A percentile compares a stretch with the other conserved stretches of the same genome.
Evolutionary conservation across 176 grass and related monocot species (phyloP).

Genomic region (Guadua angustifolia): DNA sequence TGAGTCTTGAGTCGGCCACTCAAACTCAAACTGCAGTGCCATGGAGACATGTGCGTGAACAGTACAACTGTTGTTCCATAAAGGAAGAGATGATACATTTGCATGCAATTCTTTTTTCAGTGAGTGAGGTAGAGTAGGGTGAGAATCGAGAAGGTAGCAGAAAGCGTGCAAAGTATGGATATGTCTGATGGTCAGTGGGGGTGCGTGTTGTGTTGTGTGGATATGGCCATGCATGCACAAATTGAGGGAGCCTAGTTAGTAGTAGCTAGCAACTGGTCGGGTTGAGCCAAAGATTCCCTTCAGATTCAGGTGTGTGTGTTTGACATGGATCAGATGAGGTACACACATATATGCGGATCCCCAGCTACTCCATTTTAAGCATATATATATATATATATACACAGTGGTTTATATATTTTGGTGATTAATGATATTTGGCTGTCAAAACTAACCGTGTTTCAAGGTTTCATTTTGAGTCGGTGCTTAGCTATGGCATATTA

Average conservation of each 20-base stretch:
- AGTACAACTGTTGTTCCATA: constrained; percentile 12
- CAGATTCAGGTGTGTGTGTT: constrained; percentile 26
- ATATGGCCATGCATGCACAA: constrained; percentile 22
- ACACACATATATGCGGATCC: not conserved
- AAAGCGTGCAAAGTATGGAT: constrained; percentile 16
- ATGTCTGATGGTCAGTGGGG: constrained; percentile 11
- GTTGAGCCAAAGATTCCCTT: constrained; percentile 41
- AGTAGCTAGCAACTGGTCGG: not conserved
- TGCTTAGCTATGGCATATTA: too few species aligned
- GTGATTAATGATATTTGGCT: too few species aligned
- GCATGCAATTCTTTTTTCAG: not conserved
- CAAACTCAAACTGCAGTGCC: not conserved
- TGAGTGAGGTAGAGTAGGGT: not conserved
- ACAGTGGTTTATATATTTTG: too few species aligned
- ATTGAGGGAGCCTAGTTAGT: not conserved
- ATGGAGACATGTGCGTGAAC: constrained; percentile 30
- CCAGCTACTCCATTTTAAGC: not conserved
- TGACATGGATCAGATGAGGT: constrained; percentile 8
- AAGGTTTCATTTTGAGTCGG: too few species aligned
- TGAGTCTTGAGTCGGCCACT: not conserved
- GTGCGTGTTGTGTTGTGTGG: not conserved
- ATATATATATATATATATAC: too few species aligned
- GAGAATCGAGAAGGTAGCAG: not conserved
- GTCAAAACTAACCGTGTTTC: too few species aligned
- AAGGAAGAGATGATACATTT: not conserved